These are phyloP conservation scores for Groenewaldozyma auringiensis DNA, from an alignment of 1,139 yeast species.

Conservation along the genomic window DNA sequence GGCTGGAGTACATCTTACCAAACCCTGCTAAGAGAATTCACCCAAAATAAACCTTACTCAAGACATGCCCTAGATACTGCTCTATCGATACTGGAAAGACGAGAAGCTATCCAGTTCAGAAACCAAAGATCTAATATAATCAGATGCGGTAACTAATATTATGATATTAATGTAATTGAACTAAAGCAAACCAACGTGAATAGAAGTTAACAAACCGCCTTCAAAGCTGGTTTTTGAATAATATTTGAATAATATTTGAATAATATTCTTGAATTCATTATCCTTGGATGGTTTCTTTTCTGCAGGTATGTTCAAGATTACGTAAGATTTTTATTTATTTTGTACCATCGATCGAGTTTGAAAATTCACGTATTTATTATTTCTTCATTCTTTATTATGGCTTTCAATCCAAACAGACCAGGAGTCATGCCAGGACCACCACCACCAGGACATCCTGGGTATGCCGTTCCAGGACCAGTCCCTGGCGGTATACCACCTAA, in stretches of 20 bases:
- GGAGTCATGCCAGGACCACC: no score
- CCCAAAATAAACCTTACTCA: slow-evolving; percentile 54
- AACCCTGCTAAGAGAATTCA: slow-evolving; percentile 78
- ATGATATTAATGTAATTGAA: no score
- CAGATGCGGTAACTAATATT: slow-evolving; percentile 68
- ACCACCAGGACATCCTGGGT: no score
- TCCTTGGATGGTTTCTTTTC: no score
- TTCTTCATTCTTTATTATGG: not conserved
- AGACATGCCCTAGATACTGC: slow-evolving; percentile 80
- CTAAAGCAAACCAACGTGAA: no score
- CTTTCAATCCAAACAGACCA: not conserved
- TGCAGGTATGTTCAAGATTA: no score
- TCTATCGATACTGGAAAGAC: slow-evolving; percentile 69
- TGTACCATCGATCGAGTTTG: not conserved
- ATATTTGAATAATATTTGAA: no score
- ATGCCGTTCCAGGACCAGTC: not conserved
- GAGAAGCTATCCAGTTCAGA: slow-evolving; percentile 78
- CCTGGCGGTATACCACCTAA: no score
- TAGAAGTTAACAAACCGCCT: no score
- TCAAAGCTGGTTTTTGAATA: no score
- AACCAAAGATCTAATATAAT: slow-evolving; percentile 83
- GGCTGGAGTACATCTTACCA: slow-evolving; percentile 94
- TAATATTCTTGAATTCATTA: no score
- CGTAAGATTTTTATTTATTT: no score
- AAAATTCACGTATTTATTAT: not conserved